Conservation (phyloP, 257 asterid species). For the Paulownia fortunei region DNA sequence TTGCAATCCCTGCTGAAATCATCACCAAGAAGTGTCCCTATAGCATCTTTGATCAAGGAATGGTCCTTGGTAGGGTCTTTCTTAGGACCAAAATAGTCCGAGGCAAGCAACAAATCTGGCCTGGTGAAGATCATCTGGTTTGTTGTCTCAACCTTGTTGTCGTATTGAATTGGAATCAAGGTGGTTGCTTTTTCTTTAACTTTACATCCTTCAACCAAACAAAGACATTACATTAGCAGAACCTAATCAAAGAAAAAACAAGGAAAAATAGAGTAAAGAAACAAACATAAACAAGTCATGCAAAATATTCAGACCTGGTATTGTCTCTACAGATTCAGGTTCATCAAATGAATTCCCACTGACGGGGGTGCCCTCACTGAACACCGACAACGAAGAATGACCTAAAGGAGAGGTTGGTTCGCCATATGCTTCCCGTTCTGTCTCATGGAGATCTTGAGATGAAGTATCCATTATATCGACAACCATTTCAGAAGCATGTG, state of each 20-base stretch:
- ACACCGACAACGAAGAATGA: conserved; percentile 56
- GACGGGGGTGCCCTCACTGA: conserved; percentile 57
- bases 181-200: conserved; percentile 43
- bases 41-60: conserved; percentile 37
- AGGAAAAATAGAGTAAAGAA: background rate
- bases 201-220: conserved; percentile 51
- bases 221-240: conserved; percentile 27
- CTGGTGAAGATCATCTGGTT: conserved; percentile 35
- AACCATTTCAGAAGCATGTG: conserved; percentile 36
- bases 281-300: background rate
- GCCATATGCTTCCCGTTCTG: conserved; percentile 57
- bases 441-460: conserved; percentile 44
- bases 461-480: conserved; percentile 44
- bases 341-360: conserved; percentile 59
- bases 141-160: conserved; percentile 34
- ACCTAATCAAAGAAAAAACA: background rate
- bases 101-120: conserved; percentile 45
- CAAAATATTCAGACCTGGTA: conserved; percentile 47
- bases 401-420: conserved; percentile 54
- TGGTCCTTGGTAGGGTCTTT: conserved; percentile 19
- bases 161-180: conserved; percentile 36
- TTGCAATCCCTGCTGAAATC: conserved; percentile 38
- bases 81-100: conserved; percentile 29
- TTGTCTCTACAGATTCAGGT: conserved; percentile 42
- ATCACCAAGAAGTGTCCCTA: conserved; percentile 48